Conservation (phyloP, 768 basidiomycete genomes). For the Leucosporidium creatinivorum region DNA sequence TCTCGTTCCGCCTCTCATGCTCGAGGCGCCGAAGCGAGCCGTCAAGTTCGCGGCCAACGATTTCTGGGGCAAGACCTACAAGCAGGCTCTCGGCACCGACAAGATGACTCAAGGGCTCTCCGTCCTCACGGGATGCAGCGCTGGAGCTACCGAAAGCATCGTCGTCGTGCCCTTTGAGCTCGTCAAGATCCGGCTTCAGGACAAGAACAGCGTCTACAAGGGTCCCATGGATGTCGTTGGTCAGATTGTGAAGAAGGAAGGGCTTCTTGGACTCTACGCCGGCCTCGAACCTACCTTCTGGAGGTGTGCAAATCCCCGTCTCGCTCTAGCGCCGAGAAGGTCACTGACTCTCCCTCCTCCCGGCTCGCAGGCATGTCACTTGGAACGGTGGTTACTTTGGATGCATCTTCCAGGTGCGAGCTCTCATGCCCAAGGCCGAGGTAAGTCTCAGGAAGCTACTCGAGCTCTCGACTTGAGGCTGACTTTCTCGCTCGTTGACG, state of each 20-base stretch:
- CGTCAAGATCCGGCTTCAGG: constrained; percentile 66
- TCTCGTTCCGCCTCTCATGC: constrained; percentile 84
- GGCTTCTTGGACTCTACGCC: constrained; percentile 74
- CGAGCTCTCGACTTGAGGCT: neutral
- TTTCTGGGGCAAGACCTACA: constrained; percentile 84
- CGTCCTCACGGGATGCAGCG: constrained; percentile 80
- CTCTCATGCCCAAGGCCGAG: constrained; percentile 73
- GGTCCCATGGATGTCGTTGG: constrained; percentile 88
- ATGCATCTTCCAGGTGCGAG: constrained; percentile 73
- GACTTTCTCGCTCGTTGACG: constrained; percentile 37
- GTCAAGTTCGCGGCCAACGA: constrained; percentile 72
- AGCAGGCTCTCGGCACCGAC: constrained; percentile 55
- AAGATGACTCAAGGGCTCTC: constrained; percentile 89
- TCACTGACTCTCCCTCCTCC: constrained; percentile 54
- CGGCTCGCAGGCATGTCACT: constrained; percentile 18
- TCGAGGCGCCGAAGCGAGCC: constrained; percentile 97
- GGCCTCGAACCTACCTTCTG: constrained; percentile 98
- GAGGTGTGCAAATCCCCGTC: constrained; percentile 52
- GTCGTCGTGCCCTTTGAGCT: constrained; percentile 83
- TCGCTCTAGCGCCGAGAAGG: constrained; percentile 54
- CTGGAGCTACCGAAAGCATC: constrained; percentile 84
- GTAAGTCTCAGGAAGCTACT: constrained; percentile 47
- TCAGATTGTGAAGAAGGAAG: constrained; percentile 67
- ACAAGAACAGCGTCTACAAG: constrained; percentile 79
- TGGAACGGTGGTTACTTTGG: constrained; percentile 81